A percentile compares a stretch with the other conserved stretches of the same genome.
Evolutionary conservation across 2,329 filamentous ascomycete species (phyloP).

Genomic region (Fusarium sp.): DNA sequence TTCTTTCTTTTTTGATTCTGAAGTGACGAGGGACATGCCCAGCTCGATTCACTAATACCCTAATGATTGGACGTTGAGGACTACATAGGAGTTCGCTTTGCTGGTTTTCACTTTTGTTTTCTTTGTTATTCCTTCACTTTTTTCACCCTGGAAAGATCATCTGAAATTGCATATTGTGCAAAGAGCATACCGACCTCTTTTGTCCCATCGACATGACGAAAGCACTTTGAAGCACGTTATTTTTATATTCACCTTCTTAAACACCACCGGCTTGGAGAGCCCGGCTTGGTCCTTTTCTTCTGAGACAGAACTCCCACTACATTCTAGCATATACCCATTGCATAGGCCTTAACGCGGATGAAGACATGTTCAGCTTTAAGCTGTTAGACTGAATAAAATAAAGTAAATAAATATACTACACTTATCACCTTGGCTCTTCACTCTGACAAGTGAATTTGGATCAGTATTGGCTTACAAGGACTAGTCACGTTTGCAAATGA

Average conservation of each 20-base stretch:
- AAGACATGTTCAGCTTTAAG: constrained; percentile 34
- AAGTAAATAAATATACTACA: constrained; percentile 5
- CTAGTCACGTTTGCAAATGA: neutral
- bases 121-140: constrained; percentile 5
- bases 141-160: constrained; percentile 21
- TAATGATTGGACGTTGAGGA: constrained; percentile 43
- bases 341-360: constrained; percentile 46
- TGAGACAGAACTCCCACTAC: constrained; percentile 36
- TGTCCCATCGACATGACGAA: constrained; percentile 11
- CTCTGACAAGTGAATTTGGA: neutral
- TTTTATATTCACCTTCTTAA: constrained; percentile 21
- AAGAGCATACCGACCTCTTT: constrained; percentile 18
- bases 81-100: constrained; percentile 39
- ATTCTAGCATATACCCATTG: constrained; percentile 50
- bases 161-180: constrained; percentile 39
- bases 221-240: constrained; percentile 24
- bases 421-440: neutral
- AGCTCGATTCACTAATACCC: constrained; percentile 15
- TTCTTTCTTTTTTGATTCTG: neutral
- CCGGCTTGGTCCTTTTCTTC: constrained; percentile 10
- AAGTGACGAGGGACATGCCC: constrained; percentile 3
- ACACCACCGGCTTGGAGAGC: constrained; percentile 19
- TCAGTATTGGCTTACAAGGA: neutral
- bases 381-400: constrained; percentile 36
- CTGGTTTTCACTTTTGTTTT: constrained; percentile 14